Conservation (phyloP, 805 yeast genomes). For the Saccharomycopsis sp. region DNA sequence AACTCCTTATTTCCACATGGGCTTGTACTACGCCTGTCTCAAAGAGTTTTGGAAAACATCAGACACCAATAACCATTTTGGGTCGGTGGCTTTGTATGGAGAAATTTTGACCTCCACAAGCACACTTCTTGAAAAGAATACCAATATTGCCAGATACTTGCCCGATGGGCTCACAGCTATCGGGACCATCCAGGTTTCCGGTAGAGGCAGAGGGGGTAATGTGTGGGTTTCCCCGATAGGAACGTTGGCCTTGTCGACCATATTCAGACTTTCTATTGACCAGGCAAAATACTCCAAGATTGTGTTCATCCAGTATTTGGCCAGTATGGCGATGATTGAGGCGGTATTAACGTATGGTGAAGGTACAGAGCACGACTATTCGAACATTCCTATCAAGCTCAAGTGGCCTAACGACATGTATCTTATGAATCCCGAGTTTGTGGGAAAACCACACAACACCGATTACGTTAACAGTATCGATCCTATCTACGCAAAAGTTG, state of each 20-base stretch:
- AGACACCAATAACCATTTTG: constrained; percentile 32
- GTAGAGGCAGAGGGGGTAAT: constrained; percentile 92
- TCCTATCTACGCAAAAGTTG: constrained; percentile 64
- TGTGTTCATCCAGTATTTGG: constrained; percentile 81
- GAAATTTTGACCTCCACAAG: constrained; percentile 90
- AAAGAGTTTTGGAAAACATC: constrained; percentile 28
- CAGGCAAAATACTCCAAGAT: constrained; percentile 47
- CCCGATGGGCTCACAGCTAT: constrained; percentile 65
- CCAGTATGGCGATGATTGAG: constrained; percentile 76
- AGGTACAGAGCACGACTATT: constrained; percentile 45
- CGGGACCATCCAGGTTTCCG: constrained; percentile 82
- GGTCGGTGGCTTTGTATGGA: constrained; percentile 63
- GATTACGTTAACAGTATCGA: constrained; percentile 42
- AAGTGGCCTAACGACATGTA: constrained; percentile 98
- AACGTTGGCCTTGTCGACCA: constrained; percentile 73
- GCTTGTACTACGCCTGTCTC: constrained; percentile 44
- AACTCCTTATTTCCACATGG: constrained; percentile 71
- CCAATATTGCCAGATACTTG: constrained; percentile 44
- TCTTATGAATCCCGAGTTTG: constrained; percentile 58
- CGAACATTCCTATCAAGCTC: constrained; percentile 67
- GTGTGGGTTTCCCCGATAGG: constrained; percentile 95
- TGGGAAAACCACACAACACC: constrained; percentile 25
- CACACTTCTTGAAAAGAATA: constrained; percentile 69
- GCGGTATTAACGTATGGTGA: constrained; percentile 57
- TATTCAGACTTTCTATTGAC: constrained; percentile 51